Percentiles rank a stretch among this genome's conserved stretches.
Evolutionary conservation across 2,329 filamentous ascomycete species (phyloP).

Genomic region (Botrytis paeoniae): DNA sequence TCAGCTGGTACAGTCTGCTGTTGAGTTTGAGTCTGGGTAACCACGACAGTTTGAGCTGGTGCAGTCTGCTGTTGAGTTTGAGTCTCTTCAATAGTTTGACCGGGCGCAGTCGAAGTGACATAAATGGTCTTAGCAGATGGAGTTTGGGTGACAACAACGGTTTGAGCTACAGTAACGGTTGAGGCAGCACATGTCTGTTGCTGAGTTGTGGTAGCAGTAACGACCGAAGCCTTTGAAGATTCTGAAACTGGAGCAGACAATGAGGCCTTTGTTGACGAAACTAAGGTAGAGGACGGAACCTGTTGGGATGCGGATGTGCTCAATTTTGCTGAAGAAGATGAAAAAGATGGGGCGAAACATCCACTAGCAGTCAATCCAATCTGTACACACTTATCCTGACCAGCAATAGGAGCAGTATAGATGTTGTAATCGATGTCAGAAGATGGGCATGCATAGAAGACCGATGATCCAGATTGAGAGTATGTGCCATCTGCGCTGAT

Average conservation of each 20-base stretch:
- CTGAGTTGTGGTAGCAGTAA: constrained; percentile 7
- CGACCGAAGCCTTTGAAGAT: not conserved
- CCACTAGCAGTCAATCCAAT: constrained; percentile 46
- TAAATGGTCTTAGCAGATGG: not conserved
- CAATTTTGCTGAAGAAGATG: not conserved
- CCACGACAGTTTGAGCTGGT: not conserved
- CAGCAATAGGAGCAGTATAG: constrained; percentile 45
- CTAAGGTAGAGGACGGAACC: not conserved
- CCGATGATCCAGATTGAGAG: constrained; percentile 46
- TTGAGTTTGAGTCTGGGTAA: not conserved
- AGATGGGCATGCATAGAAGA: constrained; percentile 60
- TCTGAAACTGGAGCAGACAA: not conserved
- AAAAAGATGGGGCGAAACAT: constrained; percentile 34
- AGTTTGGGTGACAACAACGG: not conserved
- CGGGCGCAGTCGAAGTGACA: not conserved
- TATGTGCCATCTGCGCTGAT: constrained; percentile 50
- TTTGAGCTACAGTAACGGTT: not conserved
- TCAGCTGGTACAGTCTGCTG: not conserved
- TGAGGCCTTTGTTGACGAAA: not conserved
- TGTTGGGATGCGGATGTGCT: constrained; percentile 4
- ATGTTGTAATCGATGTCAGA: constrained; percentile 54
- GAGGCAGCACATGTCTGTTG: not conserved
- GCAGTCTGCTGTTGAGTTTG: not conserved
- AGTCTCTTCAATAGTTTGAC: not conserved
- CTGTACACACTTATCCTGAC: constrained; percentile 48